Conservation (phyloP, 2,329 filamentous ascomycete genomes). For the Arthrobotrys megalospora region DNA sequence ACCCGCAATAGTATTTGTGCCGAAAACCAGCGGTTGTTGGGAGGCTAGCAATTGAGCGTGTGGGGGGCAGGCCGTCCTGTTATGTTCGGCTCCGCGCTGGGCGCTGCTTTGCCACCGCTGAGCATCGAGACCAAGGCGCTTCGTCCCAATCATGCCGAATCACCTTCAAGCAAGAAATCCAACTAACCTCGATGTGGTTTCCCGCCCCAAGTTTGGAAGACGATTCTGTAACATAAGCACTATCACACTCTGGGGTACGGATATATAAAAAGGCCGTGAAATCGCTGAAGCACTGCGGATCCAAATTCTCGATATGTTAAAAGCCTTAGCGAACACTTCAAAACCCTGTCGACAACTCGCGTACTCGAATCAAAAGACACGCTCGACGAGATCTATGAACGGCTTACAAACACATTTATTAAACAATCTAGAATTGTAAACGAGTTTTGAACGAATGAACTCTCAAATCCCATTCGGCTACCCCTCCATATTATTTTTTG, state of each 20-base stretch:
- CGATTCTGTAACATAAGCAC: not conserved
- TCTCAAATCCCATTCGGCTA: constrained; percentile 10
- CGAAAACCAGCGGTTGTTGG: too few relatives aligned
- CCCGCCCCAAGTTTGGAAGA: not conserved
- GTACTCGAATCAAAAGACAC: too few relatives aligned
- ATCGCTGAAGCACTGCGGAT: not conserved
- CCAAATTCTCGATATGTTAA: not conserved
- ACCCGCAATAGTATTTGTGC: not conserved
- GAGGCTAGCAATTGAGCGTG: too few relatives aligned
- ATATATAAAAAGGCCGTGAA: constrained; percentile 5
- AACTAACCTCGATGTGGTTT: not conserved
- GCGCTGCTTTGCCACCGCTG: too few relatives aligned
- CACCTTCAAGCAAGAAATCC: not conserved
- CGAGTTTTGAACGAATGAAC: not conserved
- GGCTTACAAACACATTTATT: too few relatives aligned
- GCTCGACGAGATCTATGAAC: too few relatives aligned
- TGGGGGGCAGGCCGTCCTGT: too few relatives aligned
- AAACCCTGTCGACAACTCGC: too few relatives aligned
- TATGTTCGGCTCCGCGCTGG: too few relatives aligned
- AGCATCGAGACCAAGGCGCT: too few relatives aligned
- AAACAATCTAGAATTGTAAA: not conserved
- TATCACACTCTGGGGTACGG: not conserved
- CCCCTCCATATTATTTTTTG: constrained; percentile 22
- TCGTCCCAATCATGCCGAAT: too few relatives aligned
- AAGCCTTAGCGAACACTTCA: too few relatives aligned